Evolutionary conservation across 768 basidiomycete genomes (phyloP).

Genomic region (Rubroboletus satanas): DNA sequence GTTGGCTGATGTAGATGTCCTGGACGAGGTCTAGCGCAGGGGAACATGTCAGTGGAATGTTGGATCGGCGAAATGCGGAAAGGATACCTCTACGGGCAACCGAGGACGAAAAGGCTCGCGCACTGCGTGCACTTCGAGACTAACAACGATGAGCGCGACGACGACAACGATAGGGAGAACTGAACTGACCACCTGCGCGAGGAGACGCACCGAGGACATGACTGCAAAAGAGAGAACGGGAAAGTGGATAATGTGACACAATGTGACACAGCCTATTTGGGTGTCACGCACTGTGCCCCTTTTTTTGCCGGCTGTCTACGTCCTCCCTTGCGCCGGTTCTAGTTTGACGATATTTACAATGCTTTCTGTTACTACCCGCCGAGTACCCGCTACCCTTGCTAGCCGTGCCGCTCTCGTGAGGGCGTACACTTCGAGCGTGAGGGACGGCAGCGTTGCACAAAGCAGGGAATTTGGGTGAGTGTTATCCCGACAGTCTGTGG

Average conservation of each 20-base stretch:
- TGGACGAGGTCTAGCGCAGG: constrained; percentile 74
- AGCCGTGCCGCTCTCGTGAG: constrained; percentile 33
- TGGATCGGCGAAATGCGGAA: constrained; percentile 28
- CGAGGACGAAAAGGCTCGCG: constrained; percentile 59
- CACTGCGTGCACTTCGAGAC: constrained; percentile 43
- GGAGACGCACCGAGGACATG: constrained; percentile 58
- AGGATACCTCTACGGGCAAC: constrained; percentile 58
- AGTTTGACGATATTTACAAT: constrained; percentile 11
- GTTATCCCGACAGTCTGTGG: background rate
- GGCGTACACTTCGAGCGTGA: constrained; percentile 37
- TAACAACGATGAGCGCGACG: constrained; percentile 25
- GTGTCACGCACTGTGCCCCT: constrained; percentile 19
- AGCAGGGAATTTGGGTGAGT: constrained; percentile 61
- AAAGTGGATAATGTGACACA: constrained; percentile 45
- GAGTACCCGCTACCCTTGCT: constrained; percentile 37
- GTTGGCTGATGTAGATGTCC: constrained; percentile 86
- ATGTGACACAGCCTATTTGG: constrained; percentile 26
- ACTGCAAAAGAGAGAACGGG: constrained; percentile 38
- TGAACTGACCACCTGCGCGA: constrained; percentile 49
- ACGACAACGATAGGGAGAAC: background rate
- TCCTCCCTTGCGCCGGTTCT: background rate
- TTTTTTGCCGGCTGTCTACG: background rate
- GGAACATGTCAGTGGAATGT: background rate
- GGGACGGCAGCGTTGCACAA: constrained; percentile 58
- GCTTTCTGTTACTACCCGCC: constrained; percentile 33